These are phyloP conservation scores for Serendipita sp. DNA, from an alignment of 768 basidiomycete species.

Conservation along the genomic window DNA sequence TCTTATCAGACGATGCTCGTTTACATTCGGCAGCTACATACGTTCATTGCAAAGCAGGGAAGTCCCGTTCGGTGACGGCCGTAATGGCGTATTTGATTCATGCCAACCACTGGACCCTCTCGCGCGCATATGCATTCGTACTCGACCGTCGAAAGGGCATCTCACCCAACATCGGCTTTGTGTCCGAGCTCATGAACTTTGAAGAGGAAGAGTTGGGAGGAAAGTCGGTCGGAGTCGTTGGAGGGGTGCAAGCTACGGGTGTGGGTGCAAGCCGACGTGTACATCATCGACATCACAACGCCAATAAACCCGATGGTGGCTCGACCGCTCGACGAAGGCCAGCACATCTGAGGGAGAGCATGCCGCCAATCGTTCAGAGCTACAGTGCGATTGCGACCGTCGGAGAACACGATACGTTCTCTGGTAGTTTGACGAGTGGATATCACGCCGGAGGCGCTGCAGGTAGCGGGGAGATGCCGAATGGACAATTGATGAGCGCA, in stretches of 20 bases:
- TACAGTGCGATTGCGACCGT: not conserved
- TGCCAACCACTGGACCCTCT: constrained; percentile 91
- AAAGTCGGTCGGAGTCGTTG: constrained; percentile 50
- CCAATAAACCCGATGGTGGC: constrained; percentile 26
- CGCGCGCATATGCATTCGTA: constrained; percentile 81
- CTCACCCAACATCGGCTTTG: constrained; percentile 94
- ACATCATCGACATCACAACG: constrained; percentile 17
- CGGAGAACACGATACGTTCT: constrained; percentile 1
- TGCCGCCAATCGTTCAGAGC: constrained; percentile 34
- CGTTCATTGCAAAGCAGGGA: constrained; percentile 93
- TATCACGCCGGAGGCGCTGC: not conserved
- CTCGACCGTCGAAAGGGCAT: constrained; percentile 86
- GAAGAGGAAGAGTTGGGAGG: constrained; percentile 81
- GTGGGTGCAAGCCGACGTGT: constrained; percentile 14
- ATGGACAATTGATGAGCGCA: constrained; percentile 9
- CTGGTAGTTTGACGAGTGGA: not conserved
- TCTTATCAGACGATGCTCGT: constrained; percentile 64
- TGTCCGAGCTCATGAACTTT: constrained; percentile 91
- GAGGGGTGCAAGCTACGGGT: constrained; percentile 17
- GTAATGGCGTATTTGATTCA: constrained; percentile 97
- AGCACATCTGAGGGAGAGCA: constrained; percentile 57
- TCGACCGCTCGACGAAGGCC: constrained; percentile 36
- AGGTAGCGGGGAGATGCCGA: not conserved
- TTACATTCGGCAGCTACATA: constrained; percentile 80
- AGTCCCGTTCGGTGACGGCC: constrained; percentile 88